phyloP scores from a whole-genome alignment of 2,329 filamentous ascomycete genomes.

The Fusarium sp. region DNA sequence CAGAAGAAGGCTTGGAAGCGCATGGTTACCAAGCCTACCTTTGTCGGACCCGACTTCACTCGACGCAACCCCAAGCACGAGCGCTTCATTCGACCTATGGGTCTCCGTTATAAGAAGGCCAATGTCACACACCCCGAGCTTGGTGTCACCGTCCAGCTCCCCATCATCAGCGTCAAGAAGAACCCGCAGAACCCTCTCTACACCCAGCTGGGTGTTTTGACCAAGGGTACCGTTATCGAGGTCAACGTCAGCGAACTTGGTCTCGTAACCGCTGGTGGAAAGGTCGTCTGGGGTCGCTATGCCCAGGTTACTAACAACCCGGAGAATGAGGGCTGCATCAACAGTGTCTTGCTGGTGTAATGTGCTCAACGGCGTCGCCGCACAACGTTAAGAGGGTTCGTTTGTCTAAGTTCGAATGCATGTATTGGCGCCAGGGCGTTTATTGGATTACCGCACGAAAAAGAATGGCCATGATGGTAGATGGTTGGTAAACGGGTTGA shows the following conservation, averaged over 20 bases:
- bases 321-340: slow-evolving; percentile 55
- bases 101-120: slow-evolving; percentile 62
- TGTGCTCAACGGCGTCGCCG: slow-evolving; percentile 6
- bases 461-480: slow-evolving; percentile 33
- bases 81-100: slow-evolving; percentile 63
- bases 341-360: slow-evolving; percentile 43
- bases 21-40: slow-evolving; percentile 71
- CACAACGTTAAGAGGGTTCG: slow-evolving; percentile 17
- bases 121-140: slow-evolving; percentile 78
- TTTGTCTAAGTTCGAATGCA: slow-evolving; percentile 41
- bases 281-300: slow-evolving; percentile 92
- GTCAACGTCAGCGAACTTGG: slow-evolving; percentile 95
- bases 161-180: slow-evolving; percentile 75
- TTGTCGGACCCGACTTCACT: slow-evolving; percentile 92
- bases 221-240: slow-evolving; percentile 82
- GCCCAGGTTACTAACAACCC: slow-evolving; percentile 63
- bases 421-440: slow-evolving; percentile 45
- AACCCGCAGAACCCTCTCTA: slow-evolving; percentile 87
- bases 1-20: slow-evolving; percentile 84
- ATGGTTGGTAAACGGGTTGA: slow-evolving; percentile 39
- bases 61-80: slow-evolving; percentile 84
- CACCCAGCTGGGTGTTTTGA: slow-evolving; percentile 90
- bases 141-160: slow-evolving; percentile 87
- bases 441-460: slow-evolving; percentile 37
- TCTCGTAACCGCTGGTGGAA: slow-evolving; percentile 88